phyloP scores from a whole-genome alignment of 1,284 basidiomycete species.

The Vanrija pseudolonga region DNA sequence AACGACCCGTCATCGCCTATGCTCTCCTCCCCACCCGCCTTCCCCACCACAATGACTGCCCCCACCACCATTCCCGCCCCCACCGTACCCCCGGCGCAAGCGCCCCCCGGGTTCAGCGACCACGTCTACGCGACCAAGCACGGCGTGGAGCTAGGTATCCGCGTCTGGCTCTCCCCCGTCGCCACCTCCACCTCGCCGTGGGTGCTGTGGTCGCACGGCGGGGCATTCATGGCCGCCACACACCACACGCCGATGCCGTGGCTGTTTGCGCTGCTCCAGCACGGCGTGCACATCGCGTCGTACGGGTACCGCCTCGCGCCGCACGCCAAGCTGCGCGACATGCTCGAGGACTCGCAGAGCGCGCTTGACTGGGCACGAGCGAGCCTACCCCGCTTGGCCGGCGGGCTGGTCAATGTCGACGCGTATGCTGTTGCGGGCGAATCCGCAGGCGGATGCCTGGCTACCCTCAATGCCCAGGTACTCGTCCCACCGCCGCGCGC shows the following conservation, averaged over 20 bases:
- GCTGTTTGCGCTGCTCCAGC: constrained; percentile 8
- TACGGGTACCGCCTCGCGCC: constrained; percentile 17
- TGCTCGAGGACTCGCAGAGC: constrained; percentile 10
- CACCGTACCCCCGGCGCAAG: no score
- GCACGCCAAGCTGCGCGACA: constrained; percentile 12
- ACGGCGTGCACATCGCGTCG: constrained; percentile 12
- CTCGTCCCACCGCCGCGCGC: background rate
- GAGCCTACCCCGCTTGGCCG: constrained; percentile 5
- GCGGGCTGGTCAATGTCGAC: constrained; percentile 16
- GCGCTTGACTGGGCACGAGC: constrained; percentile 13
- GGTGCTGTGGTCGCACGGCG: constrained; percentile 33
- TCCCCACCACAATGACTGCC: no score
- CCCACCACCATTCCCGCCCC: no score
- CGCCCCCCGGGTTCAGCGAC: constrained; percentile 18
- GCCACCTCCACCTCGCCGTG: constrained; percentile 2
- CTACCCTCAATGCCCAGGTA: background rate
- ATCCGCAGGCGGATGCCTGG: constrained; percentile 27
- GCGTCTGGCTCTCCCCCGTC: constrained; percentile 14
- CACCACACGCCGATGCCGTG: constrained; percentile 4
- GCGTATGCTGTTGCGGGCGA: constrained; percentile 30
- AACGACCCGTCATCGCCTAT: no score
- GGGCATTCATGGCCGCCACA: constrained; percentile 10
- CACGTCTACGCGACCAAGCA: constrained; percentile 22
- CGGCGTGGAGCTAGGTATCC: constrained; percentile 25
- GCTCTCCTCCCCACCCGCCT: no score